phyloP scores from a whole-genome alignment of 192 early-diverging fungal genomes.

The Backusella circina region DNA sequence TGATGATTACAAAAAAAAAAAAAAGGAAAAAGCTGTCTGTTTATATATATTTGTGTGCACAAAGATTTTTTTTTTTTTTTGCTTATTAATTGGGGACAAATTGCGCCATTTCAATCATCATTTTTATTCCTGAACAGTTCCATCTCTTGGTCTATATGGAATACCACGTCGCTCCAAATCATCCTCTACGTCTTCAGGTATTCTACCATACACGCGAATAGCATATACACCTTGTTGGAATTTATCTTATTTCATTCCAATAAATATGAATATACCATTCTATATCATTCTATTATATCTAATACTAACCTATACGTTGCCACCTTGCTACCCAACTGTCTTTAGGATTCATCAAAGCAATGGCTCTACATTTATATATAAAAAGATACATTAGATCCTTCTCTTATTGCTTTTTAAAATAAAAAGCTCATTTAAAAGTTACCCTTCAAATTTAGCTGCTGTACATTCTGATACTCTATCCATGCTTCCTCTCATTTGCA shows the following conservation, averaged over 20 bases:
- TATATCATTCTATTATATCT: not conserved
- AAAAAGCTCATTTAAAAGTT: not conserved
- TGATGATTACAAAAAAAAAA: not conserved
- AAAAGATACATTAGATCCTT: not conserved
- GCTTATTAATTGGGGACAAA: not conserved
- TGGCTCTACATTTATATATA: slow-evolving; percentile 40
- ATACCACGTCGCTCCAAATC: slow-evolving; percentile 64
- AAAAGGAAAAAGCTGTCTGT: not conserved
- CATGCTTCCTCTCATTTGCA: slow-evolving; percentile 61
- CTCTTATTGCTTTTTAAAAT: not conserved
- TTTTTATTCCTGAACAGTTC: slow-evolving; percentile 37
- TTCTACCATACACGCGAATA: slow-evolving; percentile 63
- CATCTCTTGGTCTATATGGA: slow-evolving; percentile 67
- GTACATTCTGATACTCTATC: slow-evolving; percentile 75
- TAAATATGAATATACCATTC: not conserved
- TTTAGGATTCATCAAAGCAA: slow-evolving; percentile 70
- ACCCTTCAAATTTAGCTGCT: slow-evolving; percentile 74
- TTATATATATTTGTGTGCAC: not conserved
- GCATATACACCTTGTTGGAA: slow-evolving; percentile 73
- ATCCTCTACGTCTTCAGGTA: slow-evolving; percentile 76
- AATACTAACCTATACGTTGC: slow-evolving; percentile 65
- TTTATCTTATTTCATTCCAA: slow-evolving; percentile 38
- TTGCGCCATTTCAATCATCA: not conserved
- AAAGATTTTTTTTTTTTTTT: too few relatives aligned
- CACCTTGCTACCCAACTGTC: slow-evolving; percentile 77